A percentile compares a stretch with the other conserved stretches of the same genome.
Conservation (phyloP, 2,329 filamentous ascomycete genomes). For the Nannizzia gypsea region DNA sequence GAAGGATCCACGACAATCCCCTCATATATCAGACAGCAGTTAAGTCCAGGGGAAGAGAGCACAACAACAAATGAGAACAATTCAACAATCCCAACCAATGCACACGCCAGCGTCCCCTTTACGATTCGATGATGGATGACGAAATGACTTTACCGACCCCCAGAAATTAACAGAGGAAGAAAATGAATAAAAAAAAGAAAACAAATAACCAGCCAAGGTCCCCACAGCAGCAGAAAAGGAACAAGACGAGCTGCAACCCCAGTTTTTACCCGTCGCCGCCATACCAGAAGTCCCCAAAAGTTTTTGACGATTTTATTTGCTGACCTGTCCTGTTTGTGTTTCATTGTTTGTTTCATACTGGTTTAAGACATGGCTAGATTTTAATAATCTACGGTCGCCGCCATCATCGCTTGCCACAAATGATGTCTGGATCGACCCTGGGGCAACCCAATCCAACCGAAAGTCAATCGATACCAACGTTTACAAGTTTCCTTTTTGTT, state of each 20-base stretch:
- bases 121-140: conserved; percentile 40
- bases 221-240: conserved; percentile 1
- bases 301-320: not conserved
- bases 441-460: conserved; percentile 1
- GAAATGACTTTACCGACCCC: conserved; percentile 28
- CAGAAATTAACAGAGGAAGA: conserved; percentile 8
- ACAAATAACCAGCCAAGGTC: conserved; percentile 4
- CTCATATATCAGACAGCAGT: not conserved
- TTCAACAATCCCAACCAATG: conserved; percentile 8
- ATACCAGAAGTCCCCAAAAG: not conserved
- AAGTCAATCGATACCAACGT: not conserved
- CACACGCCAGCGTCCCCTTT: conserved; percentile 23
- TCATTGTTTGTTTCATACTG: conserved; percentile 10
- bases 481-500: not conserved
- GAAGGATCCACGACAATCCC: not conserved
- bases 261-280: not conserved
- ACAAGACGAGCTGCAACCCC: not conserved
- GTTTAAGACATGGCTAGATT: conserved; percentile 5
- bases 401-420: not conserved
- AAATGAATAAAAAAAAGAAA: conserved; percentile 9
- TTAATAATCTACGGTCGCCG: not conserved
- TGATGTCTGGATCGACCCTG: not conserved
- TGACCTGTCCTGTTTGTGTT: not conserved
- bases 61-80: conserved; percentile 16
- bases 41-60: not conserved